phyloP scores from a whole-genome alignment of 1,139 yeast species.

The Protomyces pachydermus region DNA sequence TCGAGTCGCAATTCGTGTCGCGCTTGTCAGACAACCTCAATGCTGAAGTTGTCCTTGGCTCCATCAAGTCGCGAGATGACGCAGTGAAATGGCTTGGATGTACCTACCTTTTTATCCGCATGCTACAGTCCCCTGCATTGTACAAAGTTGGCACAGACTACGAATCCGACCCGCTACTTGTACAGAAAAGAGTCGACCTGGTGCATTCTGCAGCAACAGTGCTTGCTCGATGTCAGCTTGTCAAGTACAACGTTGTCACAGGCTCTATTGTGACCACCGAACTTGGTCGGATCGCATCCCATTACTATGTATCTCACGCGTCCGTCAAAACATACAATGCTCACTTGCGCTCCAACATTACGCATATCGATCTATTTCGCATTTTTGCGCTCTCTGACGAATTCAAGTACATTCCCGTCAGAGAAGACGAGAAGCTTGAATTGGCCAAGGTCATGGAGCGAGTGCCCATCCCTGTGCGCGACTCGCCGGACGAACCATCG shows the following conservation, averaged over 20 bases:
- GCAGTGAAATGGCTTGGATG: constrained; percentile 75
- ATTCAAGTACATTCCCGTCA: constrained; percentile 72
- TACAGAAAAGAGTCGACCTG: constrained; percentile 58
- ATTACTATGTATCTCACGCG: constrained; percentile 71
- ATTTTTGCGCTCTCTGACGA: constrained; percentile 80
- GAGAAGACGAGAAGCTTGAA: constrained; percentile 84
- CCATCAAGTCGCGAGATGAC: constrained; percentile 56
- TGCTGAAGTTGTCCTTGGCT: constrained; percentile 80
- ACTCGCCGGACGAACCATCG: constrained; percentile 60
- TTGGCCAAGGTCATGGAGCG: constrained; percentile 61
- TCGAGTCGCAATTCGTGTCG: constrained; percentile 78
- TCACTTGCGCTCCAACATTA: constrained; percentile 54
- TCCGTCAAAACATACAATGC: constrained; percentile 62
- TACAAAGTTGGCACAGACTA: constrained; percentile 73
- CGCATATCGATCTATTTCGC: constrained; percentile 69
- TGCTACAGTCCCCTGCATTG: constrained; percentile 65
- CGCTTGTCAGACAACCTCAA: constrained; percentile 69
- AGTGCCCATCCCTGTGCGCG: constrained; percentile 84
- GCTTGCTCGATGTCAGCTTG: constrained; percentile 52
- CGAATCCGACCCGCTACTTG: constrained; percentile 48
- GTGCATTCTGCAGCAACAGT: constrained; percentile 68
- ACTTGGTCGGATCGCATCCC: constrained; percentile 78
- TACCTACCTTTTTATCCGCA: constrained; percentile 75
- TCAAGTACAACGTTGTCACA: constrained; percentile 49
- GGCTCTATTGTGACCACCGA: constrained; percentile 61